Conservation (phyloP, 2,329 filamentous ascomycete genomes). For the Cordyceps tenuipes region DNA sequence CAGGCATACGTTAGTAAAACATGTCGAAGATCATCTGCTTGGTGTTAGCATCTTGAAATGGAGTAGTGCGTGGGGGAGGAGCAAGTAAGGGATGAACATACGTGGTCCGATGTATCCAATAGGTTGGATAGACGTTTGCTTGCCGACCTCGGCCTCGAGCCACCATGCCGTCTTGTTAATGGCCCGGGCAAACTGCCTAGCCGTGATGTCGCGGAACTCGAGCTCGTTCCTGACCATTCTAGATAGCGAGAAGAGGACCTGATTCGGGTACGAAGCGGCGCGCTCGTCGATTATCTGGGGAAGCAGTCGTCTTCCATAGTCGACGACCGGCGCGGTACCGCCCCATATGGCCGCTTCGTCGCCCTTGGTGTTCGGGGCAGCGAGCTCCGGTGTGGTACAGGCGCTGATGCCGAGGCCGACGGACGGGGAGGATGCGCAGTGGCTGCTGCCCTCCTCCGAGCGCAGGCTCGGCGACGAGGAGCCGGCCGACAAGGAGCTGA, state of each 20-base stretch:
- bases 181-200: conserved; percentile 18
- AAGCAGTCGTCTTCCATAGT: conserved; percentile 19
- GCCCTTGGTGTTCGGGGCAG: not conserved
- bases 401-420: conserved; percentile 1
- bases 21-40: conserved; percentile 23
- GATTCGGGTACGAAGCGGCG: conserved; percentile 20
- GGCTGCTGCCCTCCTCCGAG: not conserved
- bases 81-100: conserved; percentile 17
- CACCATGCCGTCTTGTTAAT: conserved; percentile 26
- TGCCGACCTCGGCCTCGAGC: conserved; percentile 18
- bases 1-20: conserved; percentile 23
- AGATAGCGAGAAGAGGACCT: conserved; percentile 19
- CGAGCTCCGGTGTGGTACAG: not conserved
- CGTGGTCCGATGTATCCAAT: conserved; percentile 26
- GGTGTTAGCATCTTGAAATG: not conserved
- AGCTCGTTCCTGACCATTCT: conserved; percentile 12
- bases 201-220: conserved; percentile 19
- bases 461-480: not conserved
- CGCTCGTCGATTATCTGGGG: conserved; percentile 22
- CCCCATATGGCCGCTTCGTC: not conserved
- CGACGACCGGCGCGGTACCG: not conserved
- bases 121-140: conserved; percentile 14
- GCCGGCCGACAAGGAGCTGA: not conserved
- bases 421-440: not conserved
- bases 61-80: not conserved